Conservation (phyloP, 2,329 filamentous ascomycete species). For the Botryosphaeria dothidea region DNA sequence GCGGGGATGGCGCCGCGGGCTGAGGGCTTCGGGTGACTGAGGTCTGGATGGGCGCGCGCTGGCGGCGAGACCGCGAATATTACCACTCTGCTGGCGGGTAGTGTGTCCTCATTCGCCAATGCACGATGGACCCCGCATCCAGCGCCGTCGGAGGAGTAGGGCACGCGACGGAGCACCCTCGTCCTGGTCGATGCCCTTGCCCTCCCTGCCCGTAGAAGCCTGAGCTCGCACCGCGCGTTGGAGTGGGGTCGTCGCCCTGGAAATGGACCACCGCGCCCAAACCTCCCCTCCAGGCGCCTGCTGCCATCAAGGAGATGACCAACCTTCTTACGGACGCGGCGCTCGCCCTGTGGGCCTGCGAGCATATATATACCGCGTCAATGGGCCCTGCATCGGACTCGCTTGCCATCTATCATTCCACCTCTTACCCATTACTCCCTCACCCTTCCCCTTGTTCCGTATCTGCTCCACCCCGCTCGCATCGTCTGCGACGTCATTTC, state of each 20-base stretch:
- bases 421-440: not conserved
- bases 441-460: not conserved
- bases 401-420: not conserved
- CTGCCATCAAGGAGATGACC: not conserved
- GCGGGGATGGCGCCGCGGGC: constrained; percentile 1
- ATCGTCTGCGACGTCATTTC: constrained; percentile 11
- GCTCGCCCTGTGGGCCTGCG: constrained; percentile 4
- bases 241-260: constrained; percentile 9
- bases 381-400: not conserved
- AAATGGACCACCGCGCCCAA: not conserved
- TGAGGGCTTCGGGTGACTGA: not conserved
- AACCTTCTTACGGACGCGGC: not conserved
- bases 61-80: not conserved
- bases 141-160: not conserved
- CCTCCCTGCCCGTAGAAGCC: constrained; percentile 12
- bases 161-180: not conserved
- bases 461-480: not conserved
- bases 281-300: not conserved
- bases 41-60: not conserved
- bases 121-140: constrained; percentile 13
- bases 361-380: constrained; percentile 3
- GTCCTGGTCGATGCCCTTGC: not conserved
- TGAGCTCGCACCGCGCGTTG: not conserved
- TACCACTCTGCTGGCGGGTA: not conserved
- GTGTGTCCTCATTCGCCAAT: constrained; percentile 6